Percentiles rank a stretch among this genome's conserved stretches.
Evolutionary conservation across 306 rosid species (phyloP).

Genomic region (Leucaena leucocephala): DNA sequence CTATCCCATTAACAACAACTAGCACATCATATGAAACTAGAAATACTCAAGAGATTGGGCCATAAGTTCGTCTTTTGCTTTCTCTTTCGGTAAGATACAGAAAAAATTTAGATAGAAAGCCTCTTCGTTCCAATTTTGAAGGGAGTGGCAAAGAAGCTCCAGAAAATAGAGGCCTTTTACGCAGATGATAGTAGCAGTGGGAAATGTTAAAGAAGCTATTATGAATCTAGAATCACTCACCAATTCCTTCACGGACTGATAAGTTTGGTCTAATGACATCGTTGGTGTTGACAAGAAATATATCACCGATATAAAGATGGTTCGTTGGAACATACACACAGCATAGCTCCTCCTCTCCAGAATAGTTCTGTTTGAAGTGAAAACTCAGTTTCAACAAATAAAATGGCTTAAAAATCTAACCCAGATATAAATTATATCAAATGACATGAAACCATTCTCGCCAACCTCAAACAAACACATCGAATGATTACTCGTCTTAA

Average conservation of each 20-base stretch:
- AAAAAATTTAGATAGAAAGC: background rate
- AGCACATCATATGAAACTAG: background rate
- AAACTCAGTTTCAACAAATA: constrained; percentile 3
- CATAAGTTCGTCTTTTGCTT: background rate
- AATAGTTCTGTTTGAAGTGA: constrained; percentile 57
- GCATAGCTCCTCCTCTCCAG: constrained; percentile 88
- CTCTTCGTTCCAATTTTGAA: background rate
- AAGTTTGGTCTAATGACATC: constrained; percentile 87
- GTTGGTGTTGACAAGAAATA: constrained; percentile 68
- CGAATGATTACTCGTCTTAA: background rate
- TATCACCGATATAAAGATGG: constrained; percentile 91
- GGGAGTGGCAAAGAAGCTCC: constrained; percentile 3
- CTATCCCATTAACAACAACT: background rate
- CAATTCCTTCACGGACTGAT: constrained; percentile 94
- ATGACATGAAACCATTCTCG: background rate
- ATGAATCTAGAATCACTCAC: constrained; percentile 49
- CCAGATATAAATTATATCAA: background rate
- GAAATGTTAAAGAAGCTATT: constrained; percentile 1
- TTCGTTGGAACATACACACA: constrained; percentile 93
- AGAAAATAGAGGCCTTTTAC: background rate
- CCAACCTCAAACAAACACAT: constrained; percentile 2
- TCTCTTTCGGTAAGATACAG: background rate
- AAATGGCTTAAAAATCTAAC: background rate
- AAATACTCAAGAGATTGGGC: background rate
- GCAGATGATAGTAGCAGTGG: background rate